Base-by-base conservation (phyloP, 164 flowering plant species). In the Chloranthus sessilifolius region DNA sequence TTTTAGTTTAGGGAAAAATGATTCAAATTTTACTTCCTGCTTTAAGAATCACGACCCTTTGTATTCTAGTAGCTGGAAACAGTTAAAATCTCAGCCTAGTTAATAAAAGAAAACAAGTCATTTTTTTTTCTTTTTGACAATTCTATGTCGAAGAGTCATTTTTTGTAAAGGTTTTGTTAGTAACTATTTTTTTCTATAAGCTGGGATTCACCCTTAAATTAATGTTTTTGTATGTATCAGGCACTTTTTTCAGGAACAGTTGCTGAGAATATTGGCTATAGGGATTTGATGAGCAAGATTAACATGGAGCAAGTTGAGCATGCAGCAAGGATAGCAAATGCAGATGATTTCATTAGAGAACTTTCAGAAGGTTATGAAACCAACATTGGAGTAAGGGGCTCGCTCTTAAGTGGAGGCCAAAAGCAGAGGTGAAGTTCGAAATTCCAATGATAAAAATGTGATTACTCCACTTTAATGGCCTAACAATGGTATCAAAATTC, bases 261-360 rank as follows among this genome's bases (percentile, higher is more conserved):
- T 47, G 95, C 96, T 54, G 97, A 94, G 71, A 94, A 94, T 63
- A 87, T 94, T 66, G 99, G 96, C 21, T 89, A 89, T 51, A 74
- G 74, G 57, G 97, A 94, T 76, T 53, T 82, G 46, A 73, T 72
- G 64, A 62, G 68, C 27, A 49, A 68, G 55, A 83, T 94, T 53
- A 80, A 94, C 65, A 70, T 87, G 86, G 82, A 68, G 31, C 75
- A 67, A 63, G 95, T 83, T 53, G 63, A 74, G 70, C 47, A 62
- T 64, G 92, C 88, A 5, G 95, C 97, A 48, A 65, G 45, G 65
- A 68, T 71, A 48, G 99, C 97, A 58, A 81, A 87, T 77, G 95
- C 95, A 4, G 92, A 89, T 67, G 96, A 80, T 47, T 94, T 94
- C 67, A 83, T 89, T 50, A 66, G 63, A 64, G 59, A 44, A 23